These are phyloP conservation scores for Gnomoniopsis smithogilvyi DNA, from an alignment of 2,329 filamentous ascomycete genomes.

Conservation along the genomic window DNA sequence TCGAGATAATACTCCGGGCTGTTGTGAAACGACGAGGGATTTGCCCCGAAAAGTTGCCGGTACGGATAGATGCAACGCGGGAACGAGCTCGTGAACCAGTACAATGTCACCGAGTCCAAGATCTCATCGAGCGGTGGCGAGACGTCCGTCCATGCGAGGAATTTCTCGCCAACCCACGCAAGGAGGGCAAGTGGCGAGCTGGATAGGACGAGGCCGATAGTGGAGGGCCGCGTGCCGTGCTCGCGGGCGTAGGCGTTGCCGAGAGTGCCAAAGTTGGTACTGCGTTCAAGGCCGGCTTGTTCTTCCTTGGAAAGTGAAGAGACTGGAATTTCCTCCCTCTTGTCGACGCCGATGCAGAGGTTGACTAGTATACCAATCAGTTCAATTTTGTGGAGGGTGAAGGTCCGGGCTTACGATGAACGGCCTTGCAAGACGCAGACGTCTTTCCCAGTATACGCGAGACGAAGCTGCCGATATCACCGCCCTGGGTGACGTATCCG, in stretches of 20 bases:
- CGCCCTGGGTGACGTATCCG: constrained; percentile 54
- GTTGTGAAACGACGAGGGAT: background rate
- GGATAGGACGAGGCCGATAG: constrained; percentile 51
- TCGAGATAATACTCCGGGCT: constrained; percentile 11
- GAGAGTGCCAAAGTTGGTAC: constrained; percentile 33
- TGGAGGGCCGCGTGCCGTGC: constrained; percentile 53
- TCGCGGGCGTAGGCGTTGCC: constrained; percentile 48
- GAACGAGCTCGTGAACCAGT: constrained; percentile 51
- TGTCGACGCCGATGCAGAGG: background rate
- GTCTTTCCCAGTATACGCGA: constrained; percentile 37
- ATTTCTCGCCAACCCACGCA: constrained; percentile 56
- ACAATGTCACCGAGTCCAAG: constrained; percentile 46
- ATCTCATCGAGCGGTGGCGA: constrained; percentile 36
- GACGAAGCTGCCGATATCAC: constrained; percentile 49
- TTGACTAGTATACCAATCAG: background rate
- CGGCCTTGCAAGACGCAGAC: constrained; percentile 44
- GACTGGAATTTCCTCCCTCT: background rate
- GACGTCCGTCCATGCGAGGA: constrained; percentile 48
- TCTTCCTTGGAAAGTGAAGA: background rate
- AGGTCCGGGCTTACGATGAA: constrained; percentile 22
- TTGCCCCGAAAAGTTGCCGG: constrained; percentile 24
- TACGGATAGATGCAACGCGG: constrained; percentile 48
- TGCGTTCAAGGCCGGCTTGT: constrained; percentile 27
- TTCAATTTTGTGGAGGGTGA: background rate
- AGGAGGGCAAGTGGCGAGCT: constrained; percentile 54